These are phyloP conservation scores for Fusarium sp. DNA, from an alignment of 2,329 filamentous ascomycete species.

Conservation along the genomic window DNA sequence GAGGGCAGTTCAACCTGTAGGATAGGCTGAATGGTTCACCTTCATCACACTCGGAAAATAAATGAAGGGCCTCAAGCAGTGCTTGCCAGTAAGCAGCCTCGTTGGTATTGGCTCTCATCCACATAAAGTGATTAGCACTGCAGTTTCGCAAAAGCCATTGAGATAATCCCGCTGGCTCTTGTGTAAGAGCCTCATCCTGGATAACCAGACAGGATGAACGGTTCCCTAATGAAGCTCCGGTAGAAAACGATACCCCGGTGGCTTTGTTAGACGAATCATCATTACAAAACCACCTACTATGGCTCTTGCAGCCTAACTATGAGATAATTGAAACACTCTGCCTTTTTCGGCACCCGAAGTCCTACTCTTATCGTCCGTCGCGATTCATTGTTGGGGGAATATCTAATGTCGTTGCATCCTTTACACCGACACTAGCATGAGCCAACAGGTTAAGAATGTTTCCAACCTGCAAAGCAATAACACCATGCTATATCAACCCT, in stretches of 20 bases:
- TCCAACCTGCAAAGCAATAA: neutral
- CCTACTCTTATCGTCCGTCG: neutral
- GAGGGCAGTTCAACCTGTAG: slow-evolving; percentile 6
- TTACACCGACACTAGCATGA: neutral
- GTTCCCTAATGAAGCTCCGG: neutral
- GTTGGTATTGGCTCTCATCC: slow-evolving; percentile 12
- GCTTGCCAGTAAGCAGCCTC: neutral
- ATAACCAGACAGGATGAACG: neutral
- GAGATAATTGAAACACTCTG: neutral
- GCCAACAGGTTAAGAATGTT: neutral
- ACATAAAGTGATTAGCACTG: neutral
- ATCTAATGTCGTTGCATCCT: neutral
- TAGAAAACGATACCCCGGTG: too few species aligned
- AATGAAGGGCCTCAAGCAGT: slow-evolving; percentile 32
- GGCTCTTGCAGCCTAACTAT: neutral
- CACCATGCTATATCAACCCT: slow-evolving; percentile 1
- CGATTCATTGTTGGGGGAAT: neutral
- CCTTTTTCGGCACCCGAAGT: neutral
- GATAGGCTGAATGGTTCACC: slow-evolving; percentile 7
- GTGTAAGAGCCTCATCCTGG: neutral
- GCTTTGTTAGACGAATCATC: neutral
- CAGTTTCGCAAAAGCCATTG: neutral
- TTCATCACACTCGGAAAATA: slow-evolving; percentile 8
- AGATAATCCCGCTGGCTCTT: neutral
- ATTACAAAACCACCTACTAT: neutral